Base-by-base conservation (phyloP, 768 basidiomycete genomes). In the Phlebiopsis gigantea region DNA sequence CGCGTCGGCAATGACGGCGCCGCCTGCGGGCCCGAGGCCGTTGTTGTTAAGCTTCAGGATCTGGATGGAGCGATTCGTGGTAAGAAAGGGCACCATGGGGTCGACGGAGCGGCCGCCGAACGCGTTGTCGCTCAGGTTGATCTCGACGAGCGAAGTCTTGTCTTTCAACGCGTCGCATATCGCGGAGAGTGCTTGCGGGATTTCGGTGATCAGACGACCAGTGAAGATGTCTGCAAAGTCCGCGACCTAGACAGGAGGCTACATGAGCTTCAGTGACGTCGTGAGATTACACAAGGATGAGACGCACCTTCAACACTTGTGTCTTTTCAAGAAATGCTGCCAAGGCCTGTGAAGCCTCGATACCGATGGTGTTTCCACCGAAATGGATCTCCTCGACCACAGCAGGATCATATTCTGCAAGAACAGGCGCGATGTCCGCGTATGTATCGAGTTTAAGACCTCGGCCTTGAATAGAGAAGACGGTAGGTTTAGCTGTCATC, bases 211-310 rank as follows among this genome's bases (percentile, higher is more conserved):
- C 66, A 97, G 81, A 61, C 96, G 90, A 54, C 95, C 92, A 2
- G 96, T 98, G 75, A 99, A 99, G 72, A 99, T 95, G 73, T 98
- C 96, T 28, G 93, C 89, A 62, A 98, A 90, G 75, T 98, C 87
- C 63, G 95, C 96, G 57, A 96, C 75, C 97, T 98, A 68, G 26
- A 48, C 26, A 29, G 46, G 46, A 42, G 39, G 51, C 59, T 54
- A 43, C n/a, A 21, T 41, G 28, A 44, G 56, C 24, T 5, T 29
- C 34, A 54, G 31, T 48, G 41, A n/a, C 31, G 43, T 19, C 21
- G 41, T 12, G 8, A 25, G 1, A 34, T 8, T 1, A 24, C 8
- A 6, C 31, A 39, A 24, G 2, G 12, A 17, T 17, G 22, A 7
- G 6, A 68, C 79, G 53, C 59, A 92, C 95, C 80, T 85, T 87